Percentiles rank a stretch among this genome's conserved stretches.
phyloP scores from a whole-genome alignment of 2,329 filamentous ascomycete species.

The Furcasterigmium furcatum region DNA sequence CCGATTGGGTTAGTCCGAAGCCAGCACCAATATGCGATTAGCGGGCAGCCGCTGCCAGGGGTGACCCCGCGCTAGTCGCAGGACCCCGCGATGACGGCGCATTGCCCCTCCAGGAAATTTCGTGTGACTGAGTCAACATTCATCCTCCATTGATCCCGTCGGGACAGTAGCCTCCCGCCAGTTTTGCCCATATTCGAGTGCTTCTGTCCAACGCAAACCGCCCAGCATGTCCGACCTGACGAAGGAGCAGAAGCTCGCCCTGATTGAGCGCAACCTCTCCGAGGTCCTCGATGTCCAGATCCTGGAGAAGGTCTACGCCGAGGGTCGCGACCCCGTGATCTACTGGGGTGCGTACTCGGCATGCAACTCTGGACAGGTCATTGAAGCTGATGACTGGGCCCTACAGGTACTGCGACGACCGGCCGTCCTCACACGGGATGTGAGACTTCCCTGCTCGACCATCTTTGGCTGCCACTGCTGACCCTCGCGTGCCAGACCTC shows the following conservation, averaged over 20 bases:
- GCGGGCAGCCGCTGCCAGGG: neutral
- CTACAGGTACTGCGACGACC: conserved; percentile 70
- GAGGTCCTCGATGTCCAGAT: conserved; percentile 85
- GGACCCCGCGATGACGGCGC: neutral
- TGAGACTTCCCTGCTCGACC: neutral
- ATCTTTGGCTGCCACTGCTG: neutral
- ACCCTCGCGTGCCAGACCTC: conserved; percentile 48
- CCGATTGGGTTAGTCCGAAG: too few species aligned
- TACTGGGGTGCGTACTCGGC: conserved; percentile 69
- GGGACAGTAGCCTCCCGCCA: too few species aligned
- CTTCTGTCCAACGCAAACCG: neutral
- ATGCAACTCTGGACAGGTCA: neutral
- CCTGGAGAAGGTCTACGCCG: conserved; percentile 67
- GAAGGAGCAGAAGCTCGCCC: conserved; percentile 56
- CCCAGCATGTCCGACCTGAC: conserved; percentile 22
- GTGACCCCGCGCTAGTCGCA: neutral
- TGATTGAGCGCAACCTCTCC: conserved; percentile 78
- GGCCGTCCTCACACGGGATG: conserved; percentile 84
- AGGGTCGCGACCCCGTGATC: conserved; percentile 70
- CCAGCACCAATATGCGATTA: neutral
- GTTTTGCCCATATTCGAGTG: too few species aligned
- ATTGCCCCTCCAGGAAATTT: neutral
- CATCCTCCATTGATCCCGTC: neutral
- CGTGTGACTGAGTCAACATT: neutral
- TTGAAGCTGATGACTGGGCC: neutral